Percentiles rank a stretch among this genome's conserved stretches.
These are phyloP conservation scores for Coriolopsis trogii DNA, from an alignment of 1,284 basidiomycete species.

Conservation along the genomic window DNA sequence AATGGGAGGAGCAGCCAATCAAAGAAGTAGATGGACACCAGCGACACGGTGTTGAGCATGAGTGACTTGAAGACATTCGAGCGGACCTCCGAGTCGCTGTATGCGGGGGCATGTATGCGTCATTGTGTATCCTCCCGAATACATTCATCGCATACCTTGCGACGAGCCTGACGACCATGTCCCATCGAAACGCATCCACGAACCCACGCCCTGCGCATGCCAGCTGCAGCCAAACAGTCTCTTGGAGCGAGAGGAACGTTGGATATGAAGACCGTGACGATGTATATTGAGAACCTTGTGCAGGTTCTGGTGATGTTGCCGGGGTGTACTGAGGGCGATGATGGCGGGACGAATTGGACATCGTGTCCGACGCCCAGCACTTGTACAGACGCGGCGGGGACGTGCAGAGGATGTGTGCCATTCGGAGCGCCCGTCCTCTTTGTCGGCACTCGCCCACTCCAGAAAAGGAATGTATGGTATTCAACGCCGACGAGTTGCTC, in stretches of 20 bases:
- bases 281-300: conserved; percentile 15
- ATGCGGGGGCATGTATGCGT: not conserved
- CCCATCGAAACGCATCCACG: conserved; percentile 73
- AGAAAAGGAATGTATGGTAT: no score
- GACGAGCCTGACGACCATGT: conserved; percentile 58
- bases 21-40: conserved; percentile 72
- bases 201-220: conserved; percentile 63
- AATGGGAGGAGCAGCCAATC: conserved; percentile 73
- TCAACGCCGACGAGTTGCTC: no score
- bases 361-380: conserved; percentile 15
- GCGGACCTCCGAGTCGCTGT: conserved; percentile 74
- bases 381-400: conserved; percentile 1
- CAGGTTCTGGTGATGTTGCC: conserved; percentile 9
- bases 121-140: not conserved
- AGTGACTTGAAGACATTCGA: conserved; percentile 73
- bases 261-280: conserved; percentile 62
- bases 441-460: conserved; percentile 1
- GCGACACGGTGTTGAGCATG: conserved; percentile 67
- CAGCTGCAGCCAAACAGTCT: conserved; percentile 61
- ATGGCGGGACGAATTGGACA: conserved; percentile 20
- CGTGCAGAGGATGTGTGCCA: conserved; percentile 1
- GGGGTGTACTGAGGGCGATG: conserved; percentile 15
- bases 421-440: conserved; percentile 8
- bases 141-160: conserved; percentile 39
- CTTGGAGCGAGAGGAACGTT: conserved; percentile 62